Evolutionary conservation across 768 basidiomycete genomes (phyloP), one percentile per base, ranked within the genome.

Genomic region (Lactarius akahatsu): DNA sequence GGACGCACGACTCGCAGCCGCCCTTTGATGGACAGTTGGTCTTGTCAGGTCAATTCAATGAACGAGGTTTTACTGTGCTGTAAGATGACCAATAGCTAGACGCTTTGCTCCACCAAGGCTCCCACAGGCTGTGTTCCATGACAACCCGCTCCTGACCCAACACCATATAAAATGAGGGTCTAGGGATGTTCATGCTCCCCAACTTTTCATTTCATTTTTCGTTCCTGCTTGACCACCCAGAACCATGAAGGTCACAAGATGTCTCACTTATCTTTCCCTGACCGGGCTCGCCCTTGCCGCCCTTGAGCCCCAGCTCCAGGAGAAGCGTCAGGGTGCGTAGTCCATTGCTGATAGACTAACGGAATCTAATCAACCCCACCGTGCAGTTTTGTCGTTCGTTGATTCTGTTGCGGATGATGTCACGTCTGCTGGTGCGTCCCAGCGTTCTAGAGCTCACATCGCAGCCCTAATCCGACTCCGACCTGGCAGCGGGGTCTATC

Each of bases 321-420:
- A 57, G 20, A 63, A 55, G 41, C 66, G 66, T 47, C 62, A 63
- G 45, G 34, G 66, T 67, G n/a, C 26, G 66, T 56, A 36, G 11
- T 10, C 0, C 15, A 23, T 50, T 13, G 4, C 47, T 6, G 3
- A 10, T 20, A 20, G 1, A 28, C 11, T 26, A 36, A 32, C 32
- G 4, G 10, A 47, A 7, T 6, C 36, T 30, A 23, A n/a, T 32
- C 52, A 16, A 50, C 10, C 1, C 7, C 26, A 16, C 26, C 2
- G 23, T 11, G 9, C 41, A 67, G 66, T 63, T 59, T 1, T 45
- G 57, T 57, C 70, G 11, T 63, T 61, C 4, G 10, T 63, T 26
- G 16, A 4, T 16, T 70, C 69, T 23, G 16, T 64, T 20, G 58
- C 26, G 11, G 9, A 26, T 26, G 47, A 18, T 1, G 36, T 61